phyloP scores from a whole-genome alignment of 2,329 filamentous ascomycete genomes.

The Elsinoe arachidis region DNA sequence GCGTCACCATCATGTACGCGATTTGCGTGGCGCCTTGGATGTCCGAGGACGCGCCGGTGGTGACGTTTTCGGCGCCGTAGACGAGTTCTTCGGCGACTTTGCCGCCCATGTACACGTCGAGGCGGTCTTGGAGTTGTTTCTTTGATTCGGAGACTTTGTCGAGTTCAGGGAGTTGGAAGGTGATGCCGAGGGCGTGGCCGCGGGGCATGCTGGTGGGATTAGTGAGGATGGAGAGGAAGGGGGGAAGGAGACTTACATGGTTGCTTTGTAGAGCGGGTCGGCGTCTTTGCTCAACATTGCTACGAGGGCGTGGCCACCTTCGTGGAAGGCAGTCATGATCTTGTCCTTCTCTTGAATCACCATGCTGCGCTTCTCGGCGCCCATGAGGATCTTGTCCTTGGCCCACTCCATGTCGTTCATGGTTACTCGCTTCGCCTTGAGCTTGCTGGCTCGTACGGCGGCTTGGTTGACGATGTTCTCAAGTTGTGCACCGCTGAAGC shows the following conservation, averaged over 20 bases:
- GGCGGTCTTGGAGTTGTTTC: constrained; percentile 68
- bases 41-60: constrained; percentile 77
- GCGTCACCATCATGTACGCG: constrained; percentile 81
- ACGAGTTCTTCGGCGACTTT: constrained; percentile 87
- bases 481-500: constrained; percentile 88
- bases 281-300: constrained; percentile 70
- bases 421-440: constrained; percentile 65
- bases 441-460: constrained; percentile 85
- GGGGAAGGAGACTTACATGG: constrained; percentile 46
- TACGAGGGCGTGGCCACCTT: constrained; percentile 90
- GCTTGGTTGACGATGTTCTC: constrained; percentile 97
- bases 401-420: constrained; percentile 90
- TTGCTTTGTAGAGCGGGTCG: constrained; percentile 87
- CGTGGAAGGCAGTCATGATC: constrained; percentile 89
- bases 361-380: constrained; percentile 80
- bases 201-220: constrained; percentile 57
- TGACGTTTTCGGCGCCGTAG: constrained; percentile 85
- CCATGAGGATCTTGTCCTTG: constrained; percentile 97
- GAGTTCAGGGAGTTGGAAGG: constrained; percentile 79
- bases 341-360: constrained; percentile 91
- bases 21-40: constrained; percentile 71
- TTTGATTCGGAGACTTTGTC: constrained; percentile 88
- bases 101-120: constrained; percentile 75
- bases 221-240: not conserved
- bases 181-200: constrained; percentile 77